phyloP scores from a whole-genome alignment of 495 filamentous ascomycete genomes.

The Aspergillus coremiiformis region DNA sequence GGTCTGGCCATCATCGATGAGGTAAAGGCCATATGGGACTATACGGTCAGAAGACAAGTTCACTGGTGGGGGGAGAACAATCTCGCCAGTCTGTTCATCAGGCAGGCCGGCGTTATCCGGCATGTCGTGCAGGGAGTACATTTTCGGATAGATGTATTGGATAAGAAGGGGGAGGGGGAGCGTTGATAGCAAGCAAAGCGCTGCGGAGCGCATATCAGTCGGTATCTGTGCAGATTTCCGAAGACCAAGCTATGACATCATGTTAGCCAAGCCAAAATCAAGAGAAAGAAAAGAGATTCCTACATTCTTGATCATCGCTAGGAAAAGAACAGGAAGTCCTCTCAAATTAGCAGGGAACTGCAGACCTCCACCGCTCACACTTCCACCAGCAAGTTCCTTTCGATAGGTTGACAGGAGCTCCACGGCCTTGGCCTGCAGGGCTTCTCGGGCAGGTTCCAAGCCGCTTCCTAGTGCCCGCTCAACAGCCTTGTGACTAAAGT shows the following conservation, averaged over 20 bases:
- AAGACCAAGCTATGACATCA: constrained; percentile 61
- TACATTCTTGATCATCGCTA: constrained; percentile 90
- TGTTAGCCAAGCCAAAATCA: constrained; percentile 19
- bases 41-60: constrained; percentile 85
- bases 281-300: constrained; percentile 19
- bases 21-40: constrained; percentile 89
- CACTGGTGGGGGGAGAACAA: constrained; percentile 71
- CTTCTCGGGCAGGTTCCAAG: constrained; percentile 83
- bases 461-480: constrained; percentile 80
- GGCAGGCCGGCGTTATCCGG: constrained; percentile 86
- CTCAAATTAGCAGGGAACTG: constrained; percentile 92
- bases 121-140: constrained; percentile 97
- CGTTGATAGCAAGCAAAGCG: constrained; percentile 86
- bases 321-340: constrained; percentile 80
- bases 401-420: constrained; percentile 92
- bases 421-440: constrained; percentile 81
- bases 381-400: constrained; percentile 93
- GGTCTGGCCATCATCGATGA: constrained; percentile 94
- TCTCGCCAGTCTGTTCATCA: constrained; percentile 78
- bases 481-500: constrained; percentile 96
- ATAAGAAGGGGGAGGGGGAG: constrained; percentile 85
- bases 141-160: constrained; percentile 91
- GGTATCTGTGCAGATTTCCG: constrained; percentile 95
- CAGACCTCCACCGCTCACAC: constrained; percentile 83
- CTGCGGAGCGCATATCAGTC: constrained; percentile 88